A percentile compares a stretch with the other conserved stretches of the same genome.
Conservation (phyloP, 192 early-diverging fungal species). For the Backusella westeae region DNA sequence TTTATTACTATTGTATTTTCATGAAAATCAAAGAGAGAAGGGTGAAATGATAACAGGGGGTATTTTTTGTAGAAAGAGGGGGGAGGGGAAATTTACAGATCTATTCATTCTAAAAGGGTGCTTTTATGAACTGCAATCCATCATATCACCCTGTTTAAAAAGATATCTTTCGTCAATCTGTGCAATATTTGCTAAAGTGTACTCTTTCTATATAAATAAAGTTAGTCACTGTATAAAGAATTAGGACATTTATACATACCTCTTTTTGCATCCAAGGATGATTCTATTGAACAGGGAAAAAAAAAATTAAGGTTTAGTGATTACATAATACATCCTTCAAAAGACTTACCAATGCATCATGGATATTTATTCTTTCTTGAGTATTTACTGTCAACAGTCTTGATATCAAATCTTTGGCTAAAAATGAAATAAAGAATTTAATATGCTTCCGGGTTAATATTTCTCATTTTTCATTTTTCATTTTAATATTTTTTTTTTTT, state of each 20-base stretch:
- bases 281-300: not conserved
- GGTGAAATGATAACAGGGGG: not conserved
- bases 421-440: not conserved
- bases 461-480: not conserved
- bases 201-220: not conserved
- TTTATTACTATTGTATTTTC: not conserved
- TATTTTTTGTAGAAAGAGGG: not conserved
- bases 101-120: too few relatives aligned
- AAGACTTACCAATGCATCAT: conserved; percentile 16
- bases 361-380: conserved; percentile 47
- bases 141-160: not conserved
- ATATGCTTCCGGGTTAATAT: not conserved
- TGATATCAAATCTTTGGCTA: conserved; percentile 59
- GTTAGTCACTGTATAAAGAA: not conserved
- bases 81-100: too few relatives aligned
- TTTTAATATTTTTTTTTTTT: not conserved
- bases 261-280: not conserved
- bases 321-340: not conserved
- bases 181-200: not conserved
- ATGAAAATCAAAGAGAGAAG: not conserved
- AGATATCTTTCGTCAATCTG: not conserved
- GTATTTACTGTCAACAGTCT: conserved; percentile 56
- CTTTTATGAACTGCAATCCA: not conserved
- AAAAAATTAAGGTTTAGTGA: not conserved
- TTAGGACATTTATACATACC: not conserved